These are phyloP conservation scores for Hypoxylon crocopeplum DNA, from an alignment of 495 filamentous ascomycete genomes.

Conservation along the genomic window DNA sequence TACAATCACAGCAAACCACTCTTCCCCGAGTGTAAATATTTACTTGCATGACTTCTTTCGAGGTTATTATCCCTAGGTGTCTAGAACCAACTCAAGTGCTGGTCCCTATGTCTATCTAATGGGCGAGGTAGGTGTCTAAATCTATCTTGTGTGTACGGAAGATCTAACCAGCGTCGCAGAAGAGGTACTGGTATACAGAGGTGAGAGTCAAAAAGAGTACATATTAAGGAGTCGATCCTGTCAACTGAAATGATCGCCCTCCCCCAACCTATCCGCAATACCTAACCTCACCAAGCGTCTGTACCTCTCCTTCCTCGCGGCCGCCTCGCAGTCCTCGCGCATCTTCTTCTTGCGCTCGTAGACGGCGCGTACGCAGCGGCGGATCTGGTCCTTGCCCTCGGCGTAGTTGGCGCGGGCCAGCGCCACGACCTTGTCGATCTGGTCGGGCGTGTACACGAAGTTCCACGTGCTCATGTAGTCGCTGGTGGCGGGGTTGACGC, in stretches of 20 bases:
- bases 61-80: constrained; percentile 6
- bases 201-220: neutral
- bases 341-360: constrained; percentile 86
- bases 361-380: constrained; percentile 81
- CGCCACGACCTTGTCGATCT: constrained; percentile 80
- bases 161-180: no score
- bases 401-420: constrained; percentile 87
- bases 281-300: constrained; percentile 52
- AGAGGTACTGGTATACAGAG: neutral
- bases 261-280: constrained; percentile 48
- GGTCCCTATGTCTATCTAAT: constrained; percentile 4
- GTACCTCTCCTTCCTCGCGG: constrained; percentile 54
- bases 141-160: constrained; percentile 7
- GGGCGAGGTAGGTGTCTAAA: neutral
- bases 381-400: constrained; percentile 77
- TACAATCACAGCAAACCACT: constrained; percentile 27
- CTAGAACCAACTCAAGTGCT: neutral
- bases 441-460: constrained; percentile 87
- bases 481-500: constrained; percentile 77
- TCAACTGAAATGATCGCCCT: constrained; percentile 60
- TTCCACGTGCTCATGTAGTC: constrained; percentile 97
- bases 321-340: constrained; percentile 64
- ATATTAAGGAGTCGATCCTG: neutral
- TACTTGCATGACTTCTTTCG: constrained; percentile 14
- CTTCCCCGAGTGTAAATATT: constrained; percentile 33